Evolutionary conservation across 2,329 filamentous ascomycete species (phyloP).

Genomic region (Sporothrix globosa): DNA sequence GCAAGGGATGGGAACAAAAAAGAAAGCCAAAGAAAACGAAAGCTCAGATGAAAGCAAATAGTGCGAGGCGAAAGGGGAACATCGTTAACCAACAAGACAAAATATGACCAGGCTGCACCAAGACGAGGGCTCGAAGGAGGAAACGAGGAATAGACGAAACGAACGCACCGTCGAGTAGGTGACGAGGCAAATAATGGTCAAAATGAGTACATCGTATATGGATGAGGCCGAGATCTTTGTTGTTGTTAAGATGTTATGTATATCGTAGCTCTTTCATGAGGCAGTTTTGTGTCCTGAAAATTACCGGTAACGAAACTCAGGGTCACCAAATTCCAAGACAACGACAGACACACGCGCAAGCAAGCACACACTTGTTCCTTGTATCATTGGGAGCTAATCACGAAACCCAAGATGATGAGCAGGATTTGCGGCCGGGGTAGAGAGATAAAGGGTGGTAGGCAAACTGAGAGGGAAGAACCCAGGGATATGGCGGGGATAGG

Average conservation of each 20-base stretch:
- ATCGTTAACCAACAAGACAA: neutral
- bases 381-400: conserved; percentile 1
- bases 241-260: too few species aligned
- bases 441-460: neutral
- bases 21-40: neutral
- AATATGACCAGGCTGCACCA: neutral
- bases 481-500: conserved; percentile 9
- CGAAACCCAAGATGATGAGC: conserved; percentile 18
- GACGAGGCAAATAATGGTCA: neutral
- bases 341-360: neutral
- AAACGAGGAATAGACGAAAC: conserved; percentile 6
- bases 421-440: conserved; percentile 18
- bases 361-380: neutral
- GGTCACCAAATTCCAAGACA: conserved; percentile 1
- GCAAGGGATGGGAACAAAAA: conserved; percentile 12
- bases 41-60: neutral
- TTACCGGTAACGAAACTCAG: conserved; percentile 2
- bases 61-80: neutral
- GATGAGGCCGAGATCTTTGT: neutral
- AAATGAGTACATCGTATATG: neutral
- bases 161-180: neutral
- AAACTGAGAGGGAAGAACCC: neutral
- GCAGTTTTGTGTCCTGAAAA: neutral
- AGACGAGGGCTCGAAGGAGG: conserved; percentile 6
- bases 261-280: too few species aligned